Evolutionary conservation across 1,139 yeast species (phyloP).

Genomic region (Zygosaccharomyces pseudobailii): DNA sequence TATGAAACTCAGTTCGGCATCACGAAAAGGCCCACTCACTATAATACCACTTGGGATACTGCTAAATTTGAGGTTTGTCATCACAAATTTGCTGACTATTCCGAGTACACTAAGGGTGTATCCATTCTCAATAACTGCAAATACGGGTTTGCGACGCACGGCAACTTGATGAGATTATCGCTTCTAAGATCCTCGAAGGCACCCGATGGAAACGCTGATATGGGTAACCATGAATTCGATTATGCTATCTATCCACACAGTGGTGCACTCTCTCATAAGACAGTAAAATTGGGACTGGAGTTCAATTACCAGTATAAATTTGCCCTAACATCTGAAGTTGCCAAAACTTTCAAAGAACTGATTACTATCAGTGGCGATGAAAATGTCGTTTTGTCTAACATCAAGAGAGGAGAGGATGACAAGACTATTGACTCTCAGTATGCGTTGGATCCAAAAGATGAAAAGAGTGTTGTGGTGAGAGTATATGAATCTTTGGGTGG

Average conservation of each 20-base stretch:
- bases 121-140: slow-evolving; percentile 77
- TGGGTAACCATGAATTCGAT: slow-evolving; percentile 79
- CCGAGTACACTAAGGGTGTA: slow-evolving; percentile 83
- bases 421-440: slow-evolving; percentile 42
- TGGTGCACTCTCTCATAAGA: slow-evolving; percentile 57
- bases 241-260: slow-evolving; percentile 82
- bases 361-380: slow-evolving; percentile 58
- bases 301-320: slow-evolving; percentile 58
- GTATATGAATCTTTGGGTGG: slow-evolving; percentile 90
- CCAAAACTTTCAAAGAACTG: slow-evolving; percentile 69
- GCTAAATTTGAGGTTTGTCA: slow-evolving; percentile 96
- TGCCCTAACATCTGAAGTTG: slow-evolving; percentile 49
- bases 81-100: slow-evolving; percentile 88
- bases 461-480: slow-evolving; percentile 60
- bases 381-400: slow-evolving; percentile 63
- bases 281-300: slow-evolving; percentile 72
- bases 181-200: slow-evolving; percentile 81
- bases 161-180: slow-evolving; percentile 79
- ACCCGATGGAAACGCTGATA: slow-evolving; percentile 90
- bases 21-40: slow-evolving; percentile 89
- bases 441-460: slow-evolving; percentile 23
- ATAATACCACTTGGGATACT: slow-evolving; percentile 90
- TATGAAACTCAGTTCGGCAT: slow-evolving; percentile 94
- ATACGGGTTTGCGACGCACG: slow-evolving; percentile 89
- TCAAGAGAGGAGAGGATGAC: slow-evolving; percentile 89